A percentile compares a stretch with the other conserved stretches of the same genome.
Evolutionary conservation across 2,329 filamentous ascomycete genomes (phyloP).

Genomic region (Sporothrix variecibatus): DNA sequence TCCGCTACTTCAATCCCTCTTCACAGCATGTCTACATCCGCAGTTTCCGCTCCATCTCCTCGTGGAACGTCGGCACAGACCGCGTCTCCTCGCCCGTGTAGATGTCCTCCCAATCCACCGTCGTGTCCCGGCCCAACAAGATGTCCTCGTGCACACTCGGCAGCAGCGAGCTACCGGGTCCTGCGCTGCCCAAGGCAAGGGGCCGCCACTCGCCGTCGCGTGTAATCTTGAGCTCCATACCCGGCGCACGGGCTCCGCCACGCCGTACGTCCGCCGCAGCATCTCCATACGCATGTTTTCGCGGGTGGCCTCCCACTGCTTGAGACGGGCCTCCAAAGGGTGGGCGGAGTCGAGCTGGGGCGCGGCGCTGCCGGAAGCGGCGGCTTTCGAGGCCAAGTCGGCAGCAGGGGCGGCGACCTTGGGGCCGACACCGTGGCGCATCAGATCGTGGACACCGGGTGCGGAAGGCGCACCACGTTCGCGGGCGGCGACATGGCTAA

Average conservation of each 20-base stretch:
- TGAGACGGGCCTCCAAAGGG: constrained; percentile 87
- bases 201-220: constrained; percentile 79
- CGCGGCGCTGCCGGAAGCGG: constrained; percentile 46
- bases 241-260: constrained; percentile 90
- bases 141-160: constrained; percentile 86
- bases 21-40: constrained; percentile 61
- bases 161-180: constrained; percentile 37
- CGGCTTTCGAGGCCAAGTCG: constrained; percentile 50
- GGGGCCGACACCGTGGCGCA: constrained; percentile 80
- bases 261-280: constrained; percentile 83
- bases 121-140: constrained; percentile 73
- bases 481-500: constrained; percentile 59
- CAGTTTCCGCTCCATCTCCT: constrained; percentile 91
- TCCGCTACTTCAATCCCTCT: neutral
- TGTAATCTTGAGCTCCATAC: constrained; percentile 93
- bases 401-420: constrained; percentile 49
- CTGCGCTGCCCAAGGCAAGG: constrained; percentile 63
- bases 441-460: constrained; percentile 88
- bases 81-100: constrained; percentile 77
- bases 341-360: constrained; percentile 67
- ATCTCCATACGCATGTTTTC: constrained; percentile 84
- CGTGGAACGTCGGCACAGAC: constrained; percentile 72
- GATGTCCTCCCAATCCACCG: constrained; percentile 90
- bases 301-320: constrained; percentile 88
- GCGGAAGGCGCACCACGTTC: constrained; percentile 80